These are phyloP conservation scores for Kluyveromyces dobzhanskii DNA, from an alignment of 805 yeast genomes.

Conservation along the genomic window DNA sequence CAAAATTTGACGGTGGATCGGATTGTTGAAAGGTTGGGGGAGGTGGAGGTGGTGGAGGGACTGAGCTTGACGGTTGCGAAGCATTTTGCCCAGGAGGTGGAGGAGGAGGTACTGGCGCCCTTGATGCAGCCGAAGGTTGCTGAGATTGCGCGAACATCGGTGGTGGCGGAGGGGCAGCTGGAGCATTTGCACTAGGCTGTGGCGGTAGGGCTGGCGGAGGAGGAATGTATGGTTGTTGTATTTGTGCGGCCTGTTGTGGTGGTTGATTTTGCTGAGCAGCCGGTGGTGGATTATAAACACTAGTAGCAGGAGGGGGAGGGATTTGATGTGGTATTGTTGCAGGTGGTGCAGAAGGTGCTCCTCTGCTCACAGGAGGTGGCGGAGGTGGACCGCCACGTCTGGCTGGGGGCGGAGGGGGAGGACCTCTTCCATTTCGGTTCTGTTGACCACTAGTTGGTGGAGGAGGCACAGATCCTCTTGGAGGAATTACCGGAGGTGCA, in stretches of 20 bases:
- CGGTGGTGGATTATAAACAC: constrained; percentile 9
- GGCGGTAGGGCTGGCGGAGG: constrained; percentile 15
- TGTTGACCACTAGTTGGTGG: not conserved
- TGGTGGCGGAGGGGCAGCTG: constrained; percentile 11
- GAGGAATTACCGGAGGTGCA: constrained; percentile 3
- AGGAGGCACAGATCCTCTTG: not conserved
- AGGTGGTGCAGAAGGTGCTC: constrained; percentile 5
- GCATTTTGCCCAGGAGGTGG: constrained; percentile 12
- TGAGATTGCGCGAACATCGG: constrained; percentile 11
- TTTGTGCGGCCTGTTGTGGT: constrained; percentile 2
- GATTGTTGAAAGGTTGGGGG: constrained; percentile 3
- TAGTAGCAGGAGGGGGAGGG: not conserved
- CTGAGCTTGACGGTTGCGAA: constrained; percentile 9
- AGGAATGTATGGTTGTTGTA: constrained; percentile 7
- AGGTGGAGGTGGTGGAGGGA: constrained; percentile 10
- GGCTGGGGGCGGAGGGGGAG: constrained; percentile 21
- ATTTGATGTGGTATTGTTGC: constrained; percentile 10
- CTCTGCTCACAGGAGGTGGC: constrained; percentile 18
- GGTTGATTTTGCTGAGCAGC: constrained; percentile 16
- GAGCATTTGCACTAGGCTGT: constrained; percentile 6
- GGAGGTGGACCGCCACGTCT: constrained; percentile 17
- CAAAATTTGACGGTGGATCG: constrained; percentile 6
- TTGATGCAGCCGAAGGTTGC: constrained; percentile 3
- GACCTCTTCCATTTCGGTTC: constrained; percentile 7
- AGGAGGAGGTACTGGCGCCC: constrained; percentile 7